Evolutionary conservation across 1,284 basidiomycete genomes (phyloP).

Genomic region (Irpex rosettiformis): DNA sequence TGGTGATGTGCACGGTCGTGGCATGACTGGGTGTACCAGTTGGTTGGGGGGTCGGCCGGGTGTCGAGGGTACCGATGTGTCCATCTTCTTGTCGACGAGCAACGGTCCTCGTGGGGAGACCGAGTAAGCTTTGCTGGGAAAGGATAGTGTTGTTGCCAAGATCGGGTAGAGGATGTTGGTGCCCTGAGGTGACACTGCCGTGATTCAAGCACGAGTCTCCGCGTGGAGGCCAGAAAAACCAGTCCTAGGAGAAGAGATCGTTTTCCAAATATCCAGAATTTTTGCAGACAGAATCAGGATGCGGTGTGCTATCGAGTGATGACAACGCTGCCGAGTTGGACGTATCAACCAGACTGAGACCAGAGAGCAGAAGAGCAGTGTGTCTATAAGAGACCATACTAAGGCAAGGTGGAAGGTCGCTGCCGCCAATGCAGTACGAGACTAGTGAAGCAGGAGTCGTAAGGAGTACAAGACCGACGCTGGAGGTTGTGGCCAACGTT

Average conservation of each 20-base stretch:
- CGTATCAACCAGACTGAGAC: not conserved
- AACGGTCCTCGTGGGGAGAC: slow-evolving; percentile 3
- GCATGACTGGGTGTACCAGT: slow-evolving; percentile 36
- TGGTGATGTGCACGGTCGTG: slow-evolving; percentile 39
- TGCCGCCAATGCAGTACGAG: not conserved
- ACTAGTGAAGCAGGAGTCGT: not conserved
- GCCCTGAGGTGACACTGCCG: not conserved
- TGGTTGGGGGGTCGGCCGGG: slow-evolving; percentile 42
- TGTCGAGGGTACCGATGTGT: slow-evolving; percentile 21
- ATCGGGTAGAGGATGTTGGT: not conserved
- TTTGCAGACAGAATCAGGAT: not conserved
- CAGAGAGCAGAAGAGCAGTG: not conserved
- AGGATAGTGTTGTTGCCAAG: not conserved
- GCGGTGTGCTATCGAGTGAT: not conserved
- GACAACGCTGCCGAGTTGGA: not conserved
- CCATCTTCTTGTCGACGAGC: slow-evolving; percentile 5
- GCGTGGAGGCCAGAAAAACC: not conserved
- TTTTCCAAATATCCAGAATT: not conserved
- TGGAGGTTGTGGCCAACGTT: not conserved
- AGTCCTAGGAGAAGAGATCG: not conserved
- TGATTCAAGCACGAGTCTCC: too few species aligned
- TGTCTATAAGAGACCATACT: not conserved
- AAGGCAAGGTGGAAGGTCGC: not conserved
- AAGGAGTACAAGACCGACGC: not conserved
- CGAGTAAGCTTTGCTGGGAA: not conserved